Base-by-base conservation (phyloP, 345 rosid species). In the Boechera retrofracta region DNA sequence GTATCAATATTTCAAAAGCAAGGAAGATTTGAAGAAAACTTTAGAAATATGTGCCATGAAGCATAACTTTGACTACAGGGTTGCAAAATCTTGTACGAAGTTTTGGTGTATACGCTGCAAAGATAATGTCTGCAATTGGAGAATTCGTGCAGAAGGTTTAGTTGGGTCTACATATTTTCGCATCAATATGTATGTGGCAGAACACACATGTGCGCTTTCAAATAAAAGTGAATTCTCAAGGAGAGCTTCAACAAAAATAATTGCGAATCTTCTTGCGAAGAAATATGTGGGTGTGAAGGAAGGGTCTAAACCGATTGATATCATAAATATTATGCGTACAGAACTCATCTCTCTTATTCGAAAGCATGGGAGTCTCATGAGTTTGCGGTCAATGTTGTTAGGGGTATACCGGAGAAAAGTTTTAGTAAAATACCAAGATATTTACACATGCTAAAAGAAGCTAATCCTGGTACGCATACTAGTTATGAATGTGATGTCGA, bases 401-500 rank as follows among this genome's bases (percentile, higher is more conserved):
- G 63, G 1, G 24, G 63, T n/a, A 58, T 58, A 32, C 42, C 28
- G 0, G 13, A 58, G 21, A 7, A 33, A 8, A 58, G 7, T 1
- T 58, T n/a, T 33, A 3, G 1, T 3, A 15, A 15, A 58, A 58
- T 58, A 15, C 26, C 42, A 33, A 58, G 16, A 58, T n/a, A 58
- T 41, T 58, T 58, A 7, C 63, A 58, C 9, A 58, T 58, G 42
- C 42, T 58, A 8, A 15, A 32, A 8, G 26, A n/a, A 58, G 63
- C 63, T 15, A 58, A 58, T 58, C 63, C 6, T 58, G 42, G 63
- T 15, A 58, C 4, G 7, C 26, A 58, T 33, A n/a, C 63, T 15
- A 58, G 10, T 32, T 57, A 32, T 4, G 1, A 31, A 57, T 31
- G 1, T 32, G 10, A 31, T 31, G 21, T 1, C 7, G 42, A 36